phyloP scores from a whole-genome alignment of 2,329 filamentous ascomycete genomes.

The Metarhizium robertsii region DNA sequence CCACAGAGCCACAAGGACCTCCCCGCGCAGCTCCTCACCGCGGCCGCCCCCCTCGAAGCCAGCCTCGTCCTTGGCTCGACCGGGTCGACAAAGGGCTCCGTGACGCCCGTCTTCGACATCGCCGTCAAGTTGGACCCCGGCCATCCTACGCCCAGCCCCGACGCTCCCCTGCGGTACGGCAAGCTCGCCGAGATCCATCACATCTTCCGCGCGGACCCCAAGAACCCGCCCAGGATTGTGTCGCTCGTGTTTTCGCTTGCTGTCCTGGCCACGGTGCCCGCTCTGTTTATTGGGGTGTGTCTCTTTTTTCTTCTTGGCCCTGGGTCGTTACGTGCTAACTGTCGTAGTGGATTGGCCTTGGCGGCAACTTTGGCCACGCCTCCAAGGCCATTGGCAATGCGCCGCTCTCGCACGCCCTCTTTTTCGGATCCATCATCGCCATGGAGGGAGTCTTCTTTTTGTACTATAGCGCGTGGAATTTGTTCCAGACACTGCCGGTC shows the following conservation, averaged over 20 bases:
- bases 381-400: constrained; percentile 64
- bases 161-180: constrained; percentile 71
- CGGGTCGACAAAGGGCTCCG: constrained; percentile 60
- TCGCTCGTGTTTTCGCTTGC: constrained; percentile 68
- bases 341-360: constrained; percentile 68
- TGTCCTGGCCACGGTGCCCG: constrained; percentile 64
- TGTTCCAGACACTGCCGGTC: constrained; percentile 80
- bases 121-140: constrained; percentile 55
- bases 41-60: constrained; percentile 62
- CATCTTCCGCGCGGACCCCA: constrained; percentile 72
- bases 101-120: constrained; percentile 64
- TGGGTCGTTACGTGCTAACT: constrained; percentile 12
- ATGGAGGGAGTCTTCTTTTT: constrained; percentile 91
- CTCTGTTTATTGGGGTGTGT: constrained; percentile 57
- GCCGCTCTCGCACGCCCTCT: constrained; percentile 72
- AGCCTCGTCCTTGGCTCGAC: constrained; percentile 81
- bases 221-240: constrained; percentile 71
- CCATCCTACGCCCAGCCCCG: constrained; percentile 47
- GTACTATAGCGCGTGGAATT: constrained; percentile 86
- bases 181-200: constrained; percentile 81
- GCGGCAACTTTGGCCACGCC: constrained; percentile 74
- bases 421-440: constrained; percentile 76
- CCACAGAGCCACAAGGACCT: constrained; percentile 78
- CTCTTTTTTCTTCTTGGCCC: not conserved
- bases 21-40: constrained; percentile 67